Conservation (phyloP, 495 filamentous ascomycete species). For the Neurospora sp. region DNA sequence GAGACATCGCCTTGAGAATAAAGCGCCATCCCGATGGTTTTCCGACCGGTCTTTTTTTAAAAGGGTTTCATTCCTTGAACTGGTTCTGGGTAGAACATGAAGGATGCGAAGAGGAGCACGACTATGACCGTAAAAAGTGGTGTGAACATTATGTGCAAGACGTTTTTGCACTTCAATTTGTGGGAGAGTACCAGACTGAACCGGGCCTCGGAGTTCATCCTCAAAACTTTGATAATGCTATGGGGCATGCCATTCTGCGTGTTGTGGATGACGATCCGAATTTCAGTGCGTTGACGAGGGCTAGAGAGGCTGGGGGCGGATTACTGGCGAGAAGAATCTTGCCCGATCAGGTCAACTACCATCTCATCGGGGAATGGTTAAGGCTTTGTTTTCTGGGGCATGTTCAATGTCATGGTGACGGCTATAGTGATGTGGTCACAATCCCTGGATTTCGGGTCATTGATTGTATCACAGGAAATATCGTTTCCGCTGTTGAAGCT, state of each 20-base stretch:
- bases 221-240: too few species aligned
- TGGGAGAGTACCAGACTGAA: too few species aligned
- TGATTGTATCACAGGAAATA: neutral
- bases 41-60: rapidly evolving
- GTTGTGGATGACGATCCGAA: too few species aligned
- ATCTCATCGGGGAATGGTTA: neutral
- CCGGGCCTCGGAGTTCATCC: too few species aligned
- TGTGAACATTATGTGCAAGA: neutral
- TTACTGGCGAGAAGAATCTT: neutral
- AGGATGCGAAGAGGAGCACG: too few species aligned
- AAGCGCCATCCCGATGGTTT: too few species aligned
- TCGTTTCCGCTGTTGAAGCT: neutral
- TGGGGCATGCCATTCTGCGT: too few species aligned
- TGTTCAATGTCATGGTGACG: neutral
- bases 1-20: neutral
- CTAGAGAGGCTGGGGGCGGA: neutral
- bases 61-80: neutral
- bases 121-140: too few species aligned
- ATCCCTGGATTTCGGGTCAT: neutral
- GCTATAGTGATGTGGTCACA: neutral
- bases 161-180: neutral
- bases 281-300: too few species aligned
- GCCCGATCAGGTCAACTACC: neutral
- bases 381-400: neutral
- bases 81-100: too few species aligned